Conservation (phyloP, 495 filamentous ascomycete genomes). For the Pyrenula aspistea region DNA sequence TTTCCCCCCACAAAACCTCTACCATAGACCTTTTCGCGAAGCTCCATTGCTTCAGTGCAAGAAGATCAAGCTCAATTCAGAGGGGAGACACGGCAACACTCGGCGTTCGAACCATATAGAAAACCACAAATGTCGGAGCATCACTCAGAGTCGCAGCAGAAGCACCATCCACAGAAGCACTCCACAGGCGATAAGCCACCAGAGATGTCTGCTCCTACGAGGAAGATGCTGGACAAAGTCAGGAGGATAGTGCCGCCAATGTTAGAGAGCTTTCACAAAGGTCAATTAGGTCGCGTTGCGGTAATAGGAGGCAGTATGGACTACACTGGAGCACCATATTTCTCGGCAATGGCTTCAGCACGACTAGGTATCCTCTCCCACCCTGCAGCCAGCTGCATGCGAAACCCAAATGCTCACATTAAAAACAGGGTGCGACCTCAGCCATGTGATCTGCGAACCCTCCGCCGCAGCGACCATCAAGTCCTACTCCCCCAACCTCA, state of each 20-base stretch:
- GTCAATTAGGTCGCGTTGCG: slow-evolving; percentile 86
- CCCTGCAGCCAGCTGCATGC: no score
- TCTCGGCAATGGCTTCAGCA: slow-evolving; percentile 93
- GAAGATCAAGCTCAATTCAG: not conserved
- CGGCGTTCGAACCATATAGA: not conserved
- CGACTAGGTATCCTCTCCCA: slow-evolving; percentile 42
- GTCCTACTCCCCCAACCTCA: slow-evolving; percentile 93
- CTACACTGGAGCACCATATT: slow-evolving; percentile 96
- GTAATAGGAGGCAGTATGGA: slow-evolving; percentile 94
- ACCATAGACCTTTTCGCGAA: not conserved
- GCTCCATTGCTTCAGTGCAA: no score
- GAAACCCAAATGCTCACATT: no score
- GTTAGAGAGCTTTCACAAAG: slow-evolving; percentile 95
- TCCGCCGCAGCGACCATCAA: slow-evolving; percentile 86
- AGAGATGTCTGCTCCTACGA: slow-evolving; percentile 45
- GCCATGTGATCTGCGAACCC: slow-evolving; percentile 92
- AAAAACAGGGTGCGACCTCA: slow-evolving; percentile 69
- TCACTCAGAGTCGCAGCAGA: not conserved
- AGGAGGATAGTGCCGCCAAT: slow-evolving; percentile 89
- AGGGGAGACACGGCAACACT: not conserved
- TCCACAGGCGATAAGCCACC: slow-evolving; percentile 5
- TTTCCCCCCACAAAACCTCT: not conserved
- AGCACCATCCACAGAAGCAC: no score
- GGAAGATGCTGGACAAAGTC: slow-evolving; percentile 67
- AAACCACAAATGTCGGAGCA: not conserved